Evolutionary conservation across 768 basidiomycete genomes (phyloP).

Genomic region (Hericium erinaceus): DNA sequence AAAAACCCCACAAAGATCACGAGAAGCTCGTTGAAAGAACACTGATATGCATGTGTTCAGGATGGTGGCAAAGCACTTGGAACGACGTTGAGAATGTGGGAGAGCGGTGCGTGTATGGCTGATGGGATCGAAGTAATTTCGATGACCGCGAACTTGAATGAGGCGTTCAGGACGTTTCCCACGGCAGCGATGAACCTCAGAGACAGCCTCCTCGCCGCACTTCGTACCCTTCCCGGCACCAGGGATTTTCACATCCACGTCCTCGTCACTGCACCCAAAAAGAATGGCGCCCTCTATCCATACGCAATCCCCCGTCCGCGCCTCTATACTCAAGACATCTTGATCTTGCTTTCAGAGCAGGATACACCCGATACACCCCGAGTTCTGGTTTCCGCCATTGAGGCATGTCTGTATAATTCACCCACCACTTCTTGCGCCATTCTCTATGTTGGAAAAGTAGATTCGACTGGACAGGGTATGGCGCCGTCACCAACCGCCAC

Average conservation of each 20-base stretch:
- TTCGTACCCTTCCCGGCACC: conserved; percentile 50
- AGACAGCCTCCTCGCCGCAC: conserved; percentile 49
- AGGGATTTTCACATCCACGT: conserved; percentile 71
- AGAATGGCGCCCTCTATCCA: conserved; percentile 61
- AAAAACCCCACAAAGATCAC: no score
- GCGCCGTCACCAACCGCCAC: conserved; percentile 58
- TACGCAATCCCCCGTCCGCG: conserved; percentile 61
- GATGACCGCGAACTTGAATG: no score
- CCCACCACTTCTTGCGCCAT: conserved; percentile 61
- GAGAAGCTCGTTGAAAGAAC: no score
- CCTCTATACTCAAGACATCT: conserved; percentile 65
- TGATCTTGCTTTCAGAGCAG: conserved; percentile 68
- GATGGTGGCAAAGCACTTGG: no score
- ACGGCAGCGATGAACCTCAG: conserved; percentile 36
- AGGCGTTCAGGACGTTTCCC: not conserved
- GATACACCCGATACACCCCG: conserved; percentile 36
- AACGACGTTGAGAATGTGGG: no score
- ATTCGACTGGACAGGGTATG: conserved; percentile 73
- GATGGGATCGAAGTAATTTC: no score
- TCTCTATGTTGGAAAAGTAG: conserved; percentile 89
- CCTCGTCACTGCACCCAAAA: conserved; percentile 59
- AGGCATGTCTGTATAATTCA: conserved; percentile 66
- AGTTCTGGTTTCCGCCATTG: conserved; percentile 71
- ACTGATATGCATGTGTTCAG: no score
- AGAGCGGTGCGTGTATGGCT: no score